Evolutionary conservation across 805 yeast genomes (phyloP), one percentile per base, ranked within the genome.

Genomic region (Candida methanosorbosa): DNA sequence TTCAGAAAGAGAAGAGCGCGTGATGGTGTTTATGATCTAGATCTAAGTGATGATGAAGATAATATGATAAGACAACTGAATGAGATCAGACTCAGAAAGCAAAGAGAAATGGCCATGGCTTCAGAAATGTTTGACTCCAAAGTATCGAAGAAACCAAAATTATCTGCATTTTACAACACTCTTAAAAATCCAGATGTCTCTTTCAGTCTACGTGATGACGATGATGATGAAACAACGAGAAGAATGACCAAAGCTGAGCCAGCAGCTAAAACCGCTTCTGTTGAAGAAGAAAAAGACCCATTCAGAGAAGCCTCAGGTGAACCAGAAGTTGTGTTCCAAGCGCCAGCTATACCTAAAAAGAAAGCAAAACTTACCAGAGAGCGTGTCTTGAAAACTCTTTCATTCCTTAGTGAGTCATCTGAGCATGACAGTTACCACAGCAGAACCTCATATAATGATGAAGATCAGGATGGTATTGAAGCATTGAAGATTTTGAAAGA

Each of bases 11-110:
- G 72, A 44, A 59, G 75, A 36, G 76, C 73, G 2, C 63, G 68
- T 20, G 66, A 63, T 4, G 72, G 66, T 29, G 70, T 72, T 3
- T 64, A 69, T 34, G 81, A 73, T 35, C 58, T 80, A 15, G 88
- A 81, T 44, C 57, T 81, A 29, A 78, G 84, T 50, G 87, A 79
- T 41, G 90, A 79, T 42, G 92, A 81, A 39, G 87, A 81, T 48
- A 81, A 72, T 34, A 63, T 70, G 29, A 58, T 66, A 30, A 52
- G 57, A 29, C 69, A 65, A 36, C 52, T 54, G 30, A 54, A 55
- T 33, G 46, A 52, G 29, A 47, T 48, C 12, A 47, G 64, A 30
- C 4, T 17, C 3, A 23, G 28, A 24, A 23, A n/a, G 13, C 33
- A 31, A 24, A 21, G 28, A 15, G 28, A 24, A 13, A 13, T 19